Conservation (phyloP, 257 asterid species). For the Plectranthus barbatus region DNA sequence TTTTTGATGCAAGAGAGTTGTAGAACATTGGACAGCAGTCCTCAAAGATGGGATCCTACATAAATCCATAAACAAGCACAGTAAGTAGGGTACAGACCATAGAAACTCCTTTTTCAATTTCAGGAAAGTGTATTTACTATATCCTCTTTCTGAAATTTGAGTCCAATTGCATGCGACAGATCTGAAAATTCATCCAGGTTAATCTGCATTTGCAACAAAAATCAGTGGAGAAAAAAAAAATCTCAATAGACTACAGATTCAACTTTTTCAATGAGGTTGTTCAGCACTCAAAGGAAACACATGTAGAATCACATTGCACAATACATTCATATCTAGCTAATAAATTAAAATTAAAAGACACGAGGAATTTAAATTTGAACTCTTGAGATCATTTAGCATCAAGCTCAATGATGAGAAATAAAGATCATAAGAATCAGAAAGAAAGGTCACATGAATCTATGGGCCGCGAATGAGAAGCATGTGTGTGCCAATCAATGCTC, state of each 20-base stretch:
- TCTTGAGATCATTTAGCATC: neutral
- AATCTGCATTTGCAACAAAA: slow-evolving; percentile 52
- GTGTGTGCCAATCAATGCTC: too few species aligned
- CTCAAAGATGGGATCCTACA: slow-evolving; percentile 72
- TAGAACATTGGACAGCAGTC: slow-evolving; percentile 56
- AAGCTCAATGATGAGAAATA: neutral
- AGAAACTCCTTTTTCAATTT: slow-evolving; percentile 2
- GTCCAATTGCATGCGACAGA: slow-evolving; percentile 81
- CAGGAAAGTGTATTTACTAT: slow-evolving; percentile 43
- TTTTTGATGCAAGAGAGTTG: slow-evolving; percentile 58
- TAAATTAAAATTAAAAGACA: neutral
- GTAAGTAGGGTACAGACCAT: slow-evolving; percentile 13
- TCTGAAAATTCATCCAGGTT: slow-evolving; percentile 81
- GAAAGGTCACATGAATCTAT: neutral
- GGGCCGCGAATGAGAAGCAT: neutral
- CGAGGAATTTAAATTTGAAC: neutral
- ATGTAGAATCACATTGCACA: neutral
- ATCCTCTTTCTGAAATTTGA: slow-evolving; percentile 90
- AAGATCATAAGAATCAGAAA: neutral
- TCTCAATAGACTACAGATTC: slow-evolving; percentile 5
- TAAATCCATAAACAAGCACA: slow-evolving; percentile 15
- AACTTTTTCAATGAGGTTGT: neutral
- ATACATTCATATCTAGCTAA: neutral
- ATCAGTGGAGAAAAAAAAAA: slow-evolving; percentile 5
- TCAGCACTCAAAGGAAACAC: slow-evolving; percentile 1